These are phyloP conservation scores for Trichothecium roseum DNA, from an alignment of 2,329 filamentous ascomycete species.

Conservation along the genomic window DNA sequence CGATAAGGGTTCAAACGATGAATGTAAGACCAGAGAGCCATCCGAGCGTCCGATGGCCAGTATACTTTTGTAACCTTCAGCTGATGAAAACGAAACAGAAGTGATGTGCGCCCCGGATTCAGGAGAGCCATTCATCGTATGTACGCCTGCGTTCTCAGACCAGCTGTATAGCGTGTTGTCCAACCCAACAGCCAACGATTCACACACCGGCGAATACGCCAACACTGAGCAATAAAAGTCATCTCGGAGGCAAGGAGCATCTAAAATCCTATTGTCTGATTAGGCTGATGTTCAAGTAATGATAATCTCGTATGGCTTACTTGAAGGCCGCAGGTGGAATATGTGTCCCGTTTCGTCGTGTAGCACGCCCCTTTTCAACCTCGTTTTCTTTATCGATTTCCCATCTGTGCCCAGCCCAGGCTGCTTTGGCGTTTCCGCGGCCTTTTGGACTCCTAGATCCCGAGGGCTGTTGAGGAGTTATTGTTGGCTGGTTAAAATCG, in stretches of 20 bases:
- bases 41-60: slow-evolving; percentile 76
- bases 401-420: slow-evolving; percentile 6
- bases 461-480: not conserved
- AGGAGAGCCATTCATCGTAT: slow-evolving; percentile 11
- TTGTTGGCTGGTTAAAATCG: slow-evolving; percentile 29
- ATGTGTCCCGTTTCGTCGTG: slow-evolving; percentile 10
- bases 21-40: slow-evolving; percentile 68
- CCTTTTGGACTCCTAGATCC: slow-evolving; percentile 3
- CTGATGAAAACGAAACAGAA: slow-evolving; percentile 82
- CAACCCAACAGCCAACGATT: slow-evolving; percentile 75
- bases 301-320: slow-evolving; percentile 32
- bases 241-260: slow-evolving; percentile 80
- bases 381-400: slow-evolving; percentile 1
- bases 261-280: slow-evolving; percentile 56
- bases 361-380: not conserved
- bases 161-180: slow-evolving; percentile 75
- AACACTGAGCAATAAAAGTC: slow-evolving; percentile 93
- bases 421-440: slow-evolving; percentile 3
- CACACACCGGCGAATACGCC: slow-evolving; percentile 67
- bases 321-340: slow-evolving; percentile 70
- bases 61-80: slow-evolving; percentile 63
- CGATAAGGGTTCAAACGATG: slow-evolving; percentile 56
- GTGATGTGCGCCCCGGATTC: slow-evolving; percentile 46
- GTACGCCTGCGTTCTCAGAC: slow-evolving; percentile 65
- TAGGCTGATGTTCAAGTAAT: not conserved